These are phyloP conservation scores for Berkeleyomyces basicola DNA, from an alignment of 2,329 filamentous ascomycete genomes.

Conservation along the genomic window DNA sequence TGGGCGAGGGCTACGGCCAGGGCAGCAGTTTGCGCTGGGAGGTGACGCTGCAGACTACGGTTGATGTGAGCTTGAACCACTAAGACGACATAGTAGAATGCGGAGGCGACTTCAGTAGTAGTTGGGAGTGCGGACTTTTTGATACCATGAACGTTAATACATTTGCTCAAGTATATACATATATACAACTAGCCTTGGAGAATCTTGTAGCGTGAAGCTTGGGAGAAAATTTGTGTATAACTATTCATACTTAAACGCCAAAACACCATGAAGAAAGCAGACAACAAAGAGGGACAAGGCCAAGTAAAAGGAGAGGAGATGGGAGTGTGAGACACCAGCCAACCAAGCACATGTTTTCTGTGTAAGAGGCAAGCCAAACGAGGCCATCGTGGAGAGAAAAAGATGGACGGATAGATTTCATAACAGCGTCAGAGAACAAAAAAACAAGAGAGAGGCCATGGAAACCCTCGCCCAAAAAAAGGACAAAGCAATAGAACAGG, in stretches of 20 bases:
- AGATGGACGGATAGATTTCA: not conserved
- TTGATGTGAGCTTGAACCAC: constrained; percentile 16
- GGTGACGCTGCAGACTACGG: constrained; percentile 65
- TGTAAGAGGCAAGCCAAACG: not conserved
- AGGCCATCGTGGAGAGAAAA: not conserved
- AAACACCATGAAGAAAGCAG: not conserved
- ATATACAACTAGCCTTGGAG: not conserved
- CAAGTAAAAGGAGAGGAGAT: not conserved
- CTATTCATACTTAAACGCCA: constrained; percentile 3
- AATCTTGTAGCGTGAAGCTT: not conserved
- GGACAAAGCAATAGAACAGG: not conserved
- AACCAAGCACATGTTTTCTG: not conserved
- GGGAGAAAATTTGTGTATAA: not conserved
- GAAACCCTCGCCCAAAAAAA: not conserved
- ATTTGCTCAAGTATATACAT: not conserved
- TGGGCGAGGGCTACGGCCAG: constrained; percentile 76
- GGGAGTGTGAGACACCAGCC: not conserved
- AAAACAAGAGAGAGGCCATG: not conserved
- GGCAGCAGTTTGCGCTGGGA: constrained; percentile 77
- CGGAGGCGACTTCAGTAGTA: not conserved
- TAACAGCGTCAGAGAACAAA: constrained; percentile 4
- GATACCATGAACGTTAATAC: not conserved
- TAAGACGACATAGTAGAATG: not conserved
- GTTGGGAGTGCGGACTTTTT: not conserved
- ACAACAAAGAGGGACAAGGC: not conserved